phyloP scores from a whole-genome alignment of 495 filamentous ascomycete species.

The Xeromyces bisporus region DNA sequence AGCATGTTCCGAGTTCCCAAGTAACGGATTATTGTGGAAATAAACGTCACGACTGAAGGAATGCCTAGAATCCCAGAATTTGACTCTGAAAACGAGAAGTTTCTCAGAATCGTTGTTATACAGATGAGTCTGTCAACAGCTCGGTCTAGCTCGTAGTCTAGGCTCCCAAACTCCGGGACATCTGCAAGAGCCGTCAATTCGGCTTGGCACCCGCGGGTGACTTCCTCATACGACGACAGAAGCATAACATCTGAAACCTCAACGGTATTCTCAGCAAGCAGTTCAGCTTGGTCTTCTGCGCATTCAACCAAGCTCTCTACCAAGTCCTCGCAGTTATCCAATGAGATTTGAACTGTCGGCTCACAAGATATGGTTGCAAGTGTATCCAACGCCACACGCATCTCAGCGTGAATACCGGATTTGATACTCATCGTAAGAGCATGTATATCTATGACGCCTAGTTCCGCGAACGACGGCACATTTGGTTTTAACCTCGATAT shows the following conservation, averaged over 20 bases:
- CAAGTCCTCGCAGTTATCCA: conserved; percentile 72
- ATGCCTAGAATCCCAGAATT: conserved; percentile 61
- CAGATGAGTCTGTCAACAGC: conserved; percentile 77
- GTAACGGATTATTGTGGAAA: conserved; percentile 65
- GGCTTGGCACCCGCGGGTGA: conserved; percentile 53
- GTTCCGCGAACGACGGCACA: conserved; percentile 55
- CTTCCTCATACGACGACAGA: conserved; percentile 71
- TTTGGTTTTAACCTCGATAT: conserved; percentile 48
- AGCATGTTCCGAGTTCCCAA: conserved; percentile 83
- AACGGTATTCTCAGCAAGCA: conserved; percentile 58
- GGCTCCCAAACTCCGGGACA: conserved; percentile 54
- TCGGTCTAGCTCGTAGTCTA: conserved; percentile 66
- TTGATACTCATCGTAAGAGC: conserved; percentile 87
- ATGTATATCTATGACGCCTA: conserved; percentile 78
- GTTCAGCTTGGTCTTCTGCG: conserved; percentile 69
- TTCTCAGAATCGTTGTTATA: conserved; percentile 82
- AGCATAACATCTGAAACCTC: conserved; percentile 74
- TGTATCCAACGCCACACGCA: conserved; percentile 74
- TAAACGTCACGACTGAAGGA: conserved; percentile 57
- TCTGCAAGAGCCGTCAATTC: conserved; percentile 56
- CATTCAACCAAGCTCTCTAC: conserved; percentile 79
- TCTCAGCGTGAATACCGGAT: conserved; percentile 74
- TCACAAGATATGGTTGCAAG: conserved; percentile 57
- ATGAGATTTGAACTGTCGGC: conserved; percentile 37
- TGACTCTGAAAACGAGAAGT: conserved; percentile 68